Percentiles rank a stretch among this genome's conserved stretches.
phyloP scores from a whole-genome alignment of 192 early-diverging fungal species.

The Dissophora ornata region DNA sequence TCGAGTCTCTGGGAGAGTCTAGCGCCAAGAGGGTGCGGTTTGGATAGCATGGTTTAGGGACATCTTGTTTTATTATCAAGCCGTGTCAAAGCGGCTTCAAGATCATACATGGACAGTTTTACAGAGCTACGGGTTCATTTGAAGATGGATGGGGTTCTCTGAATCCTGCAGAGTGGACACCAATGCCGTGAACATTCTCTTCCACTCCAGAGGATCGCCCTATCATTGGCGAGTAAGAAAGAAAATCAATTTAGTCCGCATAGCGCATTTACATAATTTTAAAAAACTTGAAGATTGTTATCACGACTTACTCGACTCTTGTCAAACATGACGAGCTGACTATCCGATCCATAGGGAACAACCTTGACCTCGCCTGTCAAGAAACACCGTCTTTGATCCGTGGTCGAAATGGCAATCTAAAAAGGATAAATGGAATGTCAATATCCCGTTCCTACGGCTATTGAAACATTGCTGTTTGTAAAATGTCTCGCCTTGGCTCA shows the following conservation, averaged over 20 bases:
- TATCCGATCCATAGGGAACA: constrained; percentile 54
- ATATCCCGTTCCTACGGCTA: no score
- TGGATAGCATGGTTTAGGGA: not conserved
- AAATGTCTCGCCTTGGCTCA: not conserved
- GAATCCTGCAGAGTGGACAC: constrained; percentile 30
- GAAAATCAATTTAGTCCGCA: constrained; percentile 1
- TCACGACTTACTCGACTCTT: constrained; percentile 64
- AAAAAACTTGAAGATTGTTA: not conserved
- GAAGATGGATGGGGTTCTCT: constrained; percentile 38
- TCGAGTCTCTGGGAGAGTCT: not conserved
- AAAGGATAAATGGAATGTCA: no score
- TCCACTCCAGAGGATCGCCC: constrained; percentile 57
- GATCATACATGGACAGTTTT: no score
- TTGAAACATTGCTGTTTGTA: no score
- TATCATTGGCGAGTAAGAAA: not conserved
- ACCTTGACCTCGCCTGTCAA: constrained; percentile 70
- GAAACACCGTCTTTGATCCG: constrained; percentile 74
- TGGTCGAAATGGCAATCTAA: constrained; percentile 70
- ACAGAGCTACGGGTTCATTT: constrained; percentile 41
- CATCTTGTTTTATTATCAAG: not conserved
- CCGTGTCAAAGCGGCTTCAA: no score
- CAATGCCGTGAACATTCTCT: constrained; percentile 53
- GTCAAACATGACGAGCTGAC: constrained; percentile 68
- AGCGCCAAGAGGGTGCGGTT: constrained; percentile 9
- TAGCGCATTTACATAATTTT: not conserved